Conservation (phyloP, 2,329 filamentous ascomycete species). For the Curvularia sp. region DNA sequence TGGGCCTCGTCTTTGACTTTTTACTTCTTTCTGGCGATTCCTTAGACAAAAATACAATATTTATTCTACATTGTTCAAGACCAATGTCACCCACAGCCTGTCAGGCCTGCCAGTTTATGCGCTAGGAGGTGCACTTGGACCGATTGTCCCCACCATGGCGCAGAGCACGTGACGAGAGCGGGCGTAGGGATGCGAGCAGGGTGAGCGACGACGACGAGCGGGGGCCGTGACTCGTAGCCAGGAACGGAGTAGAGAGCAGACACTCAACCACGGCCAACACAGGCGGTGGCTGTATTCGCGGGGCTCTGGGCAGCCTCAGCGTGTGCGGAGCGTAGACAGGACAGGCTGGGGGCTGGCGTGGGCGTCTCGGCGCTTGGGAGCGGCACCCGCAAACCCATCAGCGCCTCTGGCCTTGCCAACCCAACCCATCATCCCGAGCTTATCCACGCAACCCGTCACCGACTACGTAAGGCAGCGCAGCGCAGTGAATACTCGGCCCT, state of each 20-base stretch:
- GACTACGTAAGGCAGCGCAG: conserved; percentile 31
- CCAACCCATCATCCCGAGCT: conserved; percentile 49
- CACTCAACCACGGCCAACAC: conserved; percentile 1
- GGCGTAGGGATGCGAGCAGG: background rate
- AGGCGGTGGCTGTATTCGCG: background rate
- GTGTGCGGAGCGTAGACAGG: background rate
- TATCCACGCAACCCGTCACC: conserved; percentile 45
- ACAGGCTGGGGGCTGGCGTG: conserved; percentile 1
- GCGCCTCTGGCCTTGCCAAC: conserved; percentile 34
- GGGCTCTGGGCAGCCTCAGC: background rate
- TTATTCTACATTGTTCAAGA: conserved; percentile 15
- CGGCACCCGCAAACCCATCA: conserved; percentile 27
- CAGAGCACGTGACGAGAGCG: conserved; percentile 19
- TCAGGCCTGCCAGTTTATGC: conserved; percentile 16
- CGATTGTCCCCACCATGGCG: conserved; percentile 8
- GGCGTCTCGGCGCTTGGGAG: conserved; percentile 28
- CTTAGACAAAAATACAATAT: conserved; percentile 30
- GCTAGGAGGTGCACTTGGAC: conserved; percentile 11
- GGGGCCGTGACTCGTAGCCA: background rate
- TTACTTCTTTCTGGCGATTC: conserved; percentile 18
- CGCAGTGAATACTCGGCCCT: conserved; percentile 38
- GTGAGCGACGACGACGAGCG: background rate
- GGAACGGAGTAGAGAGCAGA: background rate
- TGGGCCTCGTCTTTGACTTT: background rate
- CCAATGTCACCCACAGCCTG: conserved; percentile 7